Base-by-base conservation (phyloP, 768 basidiomycete genomes). In the Hemileccinum rubropunctum region DNA sequence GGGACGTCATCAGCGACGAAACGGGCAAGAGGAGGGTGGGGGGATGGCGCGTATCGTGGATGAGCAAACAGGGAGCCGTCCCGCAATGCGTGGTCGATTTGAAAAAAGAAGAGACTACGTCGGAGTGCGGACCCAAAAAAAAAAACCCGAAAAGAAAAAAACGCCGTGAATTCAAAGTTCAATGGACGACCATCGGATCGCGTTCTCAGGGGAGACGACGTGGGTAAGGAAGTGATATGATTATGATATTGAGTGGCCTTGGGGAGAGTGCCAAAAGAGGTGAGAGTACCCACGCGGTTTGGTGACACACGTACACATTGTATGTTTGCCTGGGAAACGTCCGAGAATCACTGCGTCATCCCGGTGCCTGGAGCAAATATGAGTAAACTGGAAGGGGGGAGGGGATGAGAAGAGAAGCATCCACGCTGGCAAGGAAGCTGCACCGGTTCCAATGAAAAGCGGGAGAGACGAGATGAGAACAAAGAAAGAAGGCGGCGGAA, bases 281-380 rank as follows among this genome's bases (percentile, higher is more conserved):
- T 2, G 28, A 9, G 8, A 4, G 28, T 30, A 30, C 33, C 20
- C 33, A 23, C 43, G 6, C 41, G 6, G 18, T 42, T 12, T 30
- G 35, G 39, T 21, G 52, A 46, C 41, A 9, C 48, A 34, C 18
- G 41, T 44, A 46, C 35, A 37, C 11, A 30, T 30, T 30, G 28
- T 30, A 30, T 30, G 28, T 30, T 30, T 30, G 28, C 28, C 28
- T 45, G 45, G 45, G 35, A 36, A 45, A 36, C 5, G 15, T 17
- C 27, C n/a, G 28, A 18, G 28, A 37, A 46, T 2, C 9, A 8
- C 9, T 4, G 28, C 28, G n/a, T 37, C 30, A 33, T 33, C n/a
- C 34, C 44, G 42, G 40, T 44, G 42, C 49, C 47, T 48, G 23
- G 32, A n/a, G 21, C 30, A 41, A 48, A 41, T 21, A 48, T 14